Base-by-base conservation (phyloP, 2,329 filamentous ascomycete genomes). In the Lecanoromycetidae sp. region DNA sequence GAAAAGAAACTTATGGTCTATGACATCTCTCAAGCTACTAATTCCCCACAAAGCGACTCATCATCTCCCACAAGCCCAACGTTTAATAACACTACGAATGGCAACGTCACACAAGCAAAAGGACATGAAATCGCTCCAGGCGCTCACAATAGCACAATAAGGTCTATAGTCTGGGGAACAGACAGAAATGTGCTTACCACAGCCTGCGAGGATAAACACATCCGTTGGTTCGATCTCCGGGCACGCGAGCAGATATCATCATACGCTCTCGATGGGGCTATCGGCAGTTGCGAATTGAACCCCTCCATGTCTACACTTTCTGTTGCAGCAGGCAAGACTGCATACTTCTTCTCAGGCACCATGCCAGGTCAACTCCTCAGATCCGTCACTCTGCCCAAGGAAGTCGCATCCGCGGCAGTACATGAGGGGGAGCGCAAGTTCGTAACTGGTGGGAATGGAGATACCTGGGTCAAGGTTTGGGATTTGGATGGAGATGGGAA, bases 1-100 rank as follows among this genome's bases (percentile, higher is more conserved):
- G 91, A 98, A 68, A 96, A 95, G 74, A 95, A 91, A 66, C 76
- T 98, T 44, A 85, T 90, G 44, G 82, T 98, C 53, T 98, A 91
- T 60, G 90, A 96, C 58, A 71, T 98, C 13, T 78, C 78, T 13
- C 77, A 80, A 51, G 71, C 75, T 33, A 66, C 67, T 22, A 40
- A 12, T 26, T 54, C 58, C 5, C 38, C 44, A 10, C 13, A 26
- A 17, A 62, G 61, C 54, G 63, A 58, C 40, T 57, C 57, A 27
- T 67, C 64, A 7, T 63, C 64, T 8, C 66, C 64, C 29, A 58
- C 53, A 20, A 61, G 57, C 48, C 65, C 57, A 35, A 63, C 52
- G 45, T 61, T 39, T 23, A 49, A 59, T 15, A 57, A 57, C 26
- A 54, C 58, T 9, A 57, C 58, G 25, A 59, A 58, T 22, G 61